Conservation (phyloP, 148 eudicot genomes). For the Silene uniflora region DNA sequence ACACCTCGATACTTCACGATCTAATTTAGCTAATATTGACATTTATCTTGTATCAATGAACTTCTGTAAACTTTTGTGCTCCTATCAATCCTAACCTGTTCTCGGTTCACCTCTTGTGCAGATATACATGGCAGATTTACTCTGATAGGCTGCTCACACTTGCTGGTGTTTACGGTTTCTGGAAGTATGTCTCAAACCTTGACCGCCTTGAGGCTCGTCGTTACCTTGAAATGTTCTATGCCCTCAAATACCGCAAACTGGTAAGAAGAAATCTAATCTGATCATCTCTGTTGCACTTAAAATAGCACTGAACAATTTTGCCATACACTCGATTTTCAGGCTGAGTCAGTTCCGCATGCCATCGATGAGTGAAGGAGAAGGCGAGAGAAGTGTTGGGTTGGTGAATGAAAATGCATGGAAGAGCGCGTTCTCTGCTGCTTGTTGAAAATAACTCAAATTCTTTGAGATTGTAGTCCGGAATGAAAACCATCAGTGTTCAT, state of each 20-base stretch:
- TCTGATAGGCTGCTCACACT: constrained; percentile 80
- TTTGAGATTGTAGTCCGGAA: constrained; percentile 36
- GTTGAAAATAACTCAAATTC: constrained; percentile 28
- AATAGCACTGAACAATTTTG: background rate
- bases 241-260: constrained; percentile 85
- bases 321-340: constrained; percentile 37
- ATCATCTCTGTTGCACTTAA: background rate
- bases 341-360: constrained; percentile 83
- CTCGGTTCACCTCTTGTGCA: constrained; percentile 16
- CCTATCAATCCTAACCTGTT: background rate
- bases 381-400: background rate
- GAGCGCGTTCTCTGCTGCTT: constrained; percentile 7
- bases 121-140: constrained; percentile 97
- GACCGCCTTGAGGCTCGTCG: constrained; percentile 90
- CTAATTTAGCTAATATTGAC: too few relatives aligned
- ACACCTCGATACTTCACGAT: too few relatives aligned
- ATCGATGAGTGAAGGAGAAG: constrained; percentile 37
- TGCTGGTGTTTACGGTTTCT: constrained; percentile 95
- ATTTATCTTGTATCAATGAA: too few relatives aligned
- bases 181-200: constrained; percentile 92
- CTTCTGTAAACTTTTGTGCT: background rate
- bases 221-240: constrained; percentile 94
- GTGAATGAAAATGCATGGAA: constrained; percentile 28
- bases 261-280: constrained; percentile 30
- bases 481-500: constrained; percentile 8